A percentile compares a stretch with the other conserved stretches of the same genome.
phyloP scores from a whole-genome alignment of 306 rosid species.

The Dryas octopetala region DNA sequence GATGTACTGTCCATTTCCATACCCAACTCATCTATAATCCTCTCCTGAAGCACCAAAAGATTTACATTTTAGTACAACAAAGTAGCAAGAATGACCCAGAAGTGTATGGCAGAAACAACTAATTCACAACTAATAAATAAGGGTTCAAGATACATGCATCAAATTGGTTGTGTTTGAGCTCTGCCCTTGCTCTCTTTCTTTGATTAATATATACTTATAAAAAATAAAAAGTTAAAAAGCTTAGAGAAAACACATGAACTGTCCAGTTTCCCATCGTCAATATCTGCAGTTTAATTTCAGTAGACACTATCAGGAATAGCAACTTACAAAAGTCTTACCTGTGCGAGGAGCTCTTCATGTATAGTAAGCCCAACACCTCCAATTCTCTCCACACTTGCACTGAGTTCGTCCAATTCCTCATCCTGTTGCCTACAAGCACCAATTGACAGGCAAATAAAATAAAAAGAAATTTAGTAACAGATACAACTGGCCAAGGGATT shows the following conservation, averaged over 20 bases:
- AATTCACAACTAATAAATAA: not conserved
- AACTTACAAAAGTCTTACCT: conserved; percentile 51
- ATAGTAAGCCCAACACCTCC: conserved; percentile 98
- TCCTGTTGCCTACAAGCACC: conserved; percentile 71
- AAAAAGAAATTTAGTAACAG: conserved; percentile 6
- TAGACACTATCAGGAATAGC: conserved; percentile 4
- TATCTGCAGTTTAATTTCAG: not conserved
- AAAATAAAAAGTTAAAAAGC: not conserved
- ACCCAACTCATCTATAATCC: conserved; percentile 80
- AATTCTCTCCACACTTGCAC: conserved; percentile 84
- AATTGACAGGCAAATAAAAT: conserved; percentile 29
- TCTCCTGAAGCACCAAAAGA: conserved; percentile 62
- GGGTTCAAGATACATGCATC: conserved; percentile 16
- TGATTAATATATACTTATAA: not conserved
- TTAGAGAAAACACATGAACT: conserved; percentile 9
- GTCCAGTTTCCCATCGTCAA: not conserved
- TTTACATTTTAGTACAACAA: conserved; percentile 7
- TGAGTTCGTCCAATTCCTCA: conserved; percentile 94
- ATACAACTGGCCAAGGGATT: not conserved
- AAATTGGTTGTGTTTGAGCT: not conserved
- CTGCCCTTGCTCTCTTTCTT: not conserved
- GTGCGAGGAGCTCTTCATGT: conserved; percentile 87
- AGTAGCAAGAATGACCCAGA: not conserved
- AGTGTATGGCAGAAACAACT: not conserved
- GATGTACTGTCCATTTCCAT: conserved; percentile 92